Percentiles rank a stretch among this genome's conserved stretches.
phyloP scores from a whole-genome alignment of 169 alveolate species.

The Plasmodium fragile region DNA sequence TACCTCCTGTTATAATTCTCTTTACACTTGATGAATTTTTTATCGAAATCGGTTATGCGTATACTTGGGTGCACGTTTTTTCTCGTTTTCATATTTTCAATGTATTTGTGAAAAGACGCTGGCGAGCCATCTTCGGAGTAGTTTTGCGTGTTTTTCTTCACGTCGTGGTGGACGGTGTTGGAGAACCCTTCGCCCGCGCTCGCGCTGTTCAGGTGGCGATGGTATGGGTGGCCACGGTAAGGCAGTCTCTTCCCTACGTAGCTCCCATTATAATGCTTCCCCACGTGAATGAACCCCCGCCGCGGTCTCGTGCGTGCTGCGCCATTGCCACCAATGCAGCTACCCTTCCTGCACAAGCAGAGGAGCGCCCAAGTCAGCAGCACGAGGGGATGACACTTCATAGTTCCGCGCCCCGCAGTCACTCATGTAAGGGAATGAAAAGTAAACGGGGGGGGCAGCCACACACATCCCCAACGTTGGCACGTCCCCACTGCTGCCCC shows the following conservation, averaged over 20 bases:
- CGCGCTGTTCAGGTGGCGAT: not conserved
- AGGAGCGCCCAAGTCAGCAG: not conserved
- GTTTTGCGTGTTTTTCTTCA: conserved; percentile 51
- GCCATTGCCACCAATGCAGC: not conserved
- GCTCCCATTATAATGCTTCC: not conserved
- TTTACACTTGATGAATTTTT: conserved; percentile 41
- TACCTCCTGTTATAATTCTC: conserved; percentile 43
- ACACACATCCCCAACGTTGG: not conserved
- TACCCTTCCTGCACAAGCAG: not conserved
- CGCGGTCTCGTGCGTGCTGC: not conserved
- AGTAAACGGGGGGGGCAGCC: not conserved
- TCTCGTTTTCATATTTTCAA: conserved; percentile 44
- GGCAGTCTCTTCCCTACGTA: not conserved
- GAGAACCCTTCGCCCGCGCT: conserved; percentile 37
- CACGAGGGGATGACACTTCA: conserved; percentile 18
- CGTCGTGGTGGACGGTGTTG: conserved; percentile 20
- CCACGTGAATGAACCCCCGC: not conserved
- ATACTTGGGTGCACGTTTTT: conserved; percentile 65
- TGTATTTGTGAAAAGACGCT: conserved; percentile 42
- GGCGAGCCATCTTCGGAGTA: conserved; percentile 49
- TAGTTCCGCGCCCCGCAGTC: not conserved
- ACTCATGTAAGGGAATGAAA: not conserved
- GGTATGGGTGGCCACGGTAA: not conserved
- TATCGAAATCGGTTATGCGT: conserved; percentile 35
- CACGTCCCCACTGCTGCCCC: not conserved